Evolutionary conservation across 495 filamentous ascomycete species (phyloP).

Genomic region (Neurospora sp.): DNA sequence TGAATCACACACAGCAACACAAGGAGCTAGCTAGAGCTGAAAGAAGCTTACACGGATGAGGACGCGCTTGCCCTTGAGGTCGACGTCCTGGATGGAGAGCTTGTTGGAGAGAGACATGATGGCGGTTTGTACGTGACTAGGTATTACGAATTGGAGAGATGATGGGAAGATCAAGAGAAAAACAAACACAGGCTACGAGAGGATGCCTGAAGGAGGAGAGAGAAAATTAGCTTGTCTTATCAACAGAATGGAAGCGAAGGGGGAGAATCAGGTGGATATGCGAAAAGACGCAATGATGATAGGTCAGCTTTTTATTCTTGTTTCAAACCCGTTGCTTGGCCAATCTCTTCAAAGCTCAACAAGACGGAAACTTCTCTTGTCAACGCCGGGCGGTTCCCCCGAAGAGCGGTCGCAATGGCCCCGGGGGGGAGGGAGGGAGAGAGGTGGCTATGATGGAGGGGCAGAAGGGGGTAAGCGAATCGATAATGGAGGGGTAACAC

Average conservation of each 20-base stretch:
- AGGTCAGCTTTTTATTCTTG: background rate
- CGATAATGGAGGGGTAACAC: background rate
- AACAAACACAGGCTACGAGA: background rate
- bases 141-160: background rate
- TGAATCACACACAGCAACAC: background rate
- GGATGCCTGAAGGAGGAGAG: background rate
- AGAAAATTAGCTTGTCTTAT: background rate
- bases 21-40: background rate
- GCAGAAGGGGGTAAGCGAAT: background rate
- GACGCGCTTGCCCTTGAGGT: constrained; percentile 96
- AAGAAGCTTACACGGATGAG: constrained; percentile 73
- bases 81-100: constrained; percentile 89
- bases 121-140: constrained; percentile 3
- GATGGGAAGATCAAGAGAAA: background rate
- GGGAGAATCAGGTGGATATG: background rate
- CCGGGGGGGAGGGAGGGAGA: background rate
- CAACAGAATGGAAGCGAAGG: background rate
- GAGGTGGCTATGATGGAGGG: background rate
- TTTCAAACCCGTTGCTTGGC: background rate
- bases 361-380: background rate
- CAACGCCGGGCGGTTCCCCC: background rate
- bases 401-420: background rate
- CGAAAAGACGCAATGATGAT: background rate
- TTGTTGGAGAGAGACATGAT: constrained; percentile 98
- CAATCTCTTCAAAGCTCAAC: background rate